Evolutionary conservation across 768 basidiomycete species (phyloP).

Genomic region (Russula vinacea): DNA sequence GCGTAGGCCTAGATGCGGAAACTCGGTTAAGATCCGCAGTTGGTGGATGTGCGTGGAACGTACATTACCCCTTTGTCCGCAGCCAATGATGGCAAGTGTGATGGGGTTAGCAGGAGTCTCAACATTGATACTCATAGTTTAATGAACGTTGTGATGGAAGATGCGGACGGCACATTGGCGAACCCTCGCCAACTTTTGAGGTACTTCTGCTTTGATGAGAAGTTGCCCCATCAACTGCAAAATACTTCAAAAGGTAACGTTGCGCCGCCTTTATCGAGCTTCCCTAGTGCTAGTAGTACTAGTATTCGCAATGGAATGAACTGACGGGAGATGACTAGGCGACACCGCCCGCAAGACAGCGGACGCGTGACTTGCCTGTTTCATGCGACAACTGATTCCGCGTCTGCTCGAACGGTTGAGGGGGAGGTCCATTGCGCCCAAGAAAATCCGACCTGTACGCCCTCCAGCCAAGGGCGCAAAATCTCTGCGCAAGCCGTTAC

Average conservation of each 20-base stretch:
- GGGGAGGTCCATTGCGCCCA: slow-evolving; percentile 31
- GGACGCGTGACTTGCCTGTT: not conserved
- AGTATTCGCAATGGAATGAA: no score
- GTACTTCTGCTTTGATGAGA: no score
- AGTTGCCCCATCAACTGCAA: not conserved
- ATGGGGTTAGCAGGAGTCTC: slow-evolving; percentile 41
- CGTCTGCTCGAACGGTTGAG: slow-evolving; percentile 51
- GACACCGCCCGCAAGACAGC: not conserved
- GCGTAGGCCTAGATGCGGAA: slow-evolving; percentile 53
- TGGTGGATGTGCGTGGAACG: slow-evolving; percentile 26
- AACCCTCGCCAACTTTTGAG: no score
- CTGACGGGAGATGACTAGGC: no score
- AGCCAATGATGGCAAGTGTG: slow-evolving; percentile 76
- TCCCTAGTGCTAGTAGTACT: not conserved
- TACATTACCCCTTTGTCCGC: slow-evolving; percentile 80
- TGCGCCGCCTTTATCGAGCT: not conserved
- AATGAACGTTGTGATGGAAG: not conserved
- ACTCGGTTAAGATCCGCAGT: not conserved
- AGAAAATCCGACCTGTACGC: slow-evolving; percentile 18
- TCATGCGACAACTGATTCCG: slow-evolving; percentile 70
- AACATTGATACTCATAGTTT: slow-evolving; percentile 32
- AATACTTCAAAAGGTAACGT: not conserved
- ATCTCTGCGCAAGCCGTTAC: slow-evolving; percentile 16
- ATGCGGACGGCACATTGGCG: no score
- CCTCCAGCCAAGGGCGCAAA: slow-evolving; percentile 17